Evolutionary conservation across 306 rosid genomes (phyloP), one percentile per base, ranked within the genome.

Genomic region (Gillenia trifoliata): DNA sequence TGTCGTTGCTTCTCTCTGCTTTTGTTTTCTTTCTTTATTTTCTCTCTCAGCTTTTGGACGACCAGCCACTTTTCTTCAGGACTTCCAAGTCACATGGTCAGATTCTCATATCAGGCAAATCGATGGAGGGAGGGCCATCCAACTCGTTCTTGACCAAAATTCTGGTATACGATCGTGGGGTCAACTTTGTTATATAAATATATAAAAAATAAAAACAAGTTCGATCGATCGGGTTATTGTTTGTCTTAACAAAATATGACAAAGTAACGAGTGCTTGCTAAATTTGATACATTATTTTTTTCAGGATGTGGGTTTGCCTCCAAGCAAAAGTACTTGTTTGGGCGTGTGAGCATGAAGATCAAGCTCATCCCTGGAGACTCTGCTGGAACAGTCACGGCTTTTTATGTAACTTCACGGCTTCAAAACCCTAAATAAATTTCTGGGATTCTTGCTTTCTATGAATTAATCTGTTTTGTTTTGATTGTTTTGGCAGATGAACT

Each of bases 331-430:
- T 91, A 88, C 84, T 63, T 94, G 83, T 94, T 90, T 50, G 98
- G 98, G 3, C 96, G 91, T 55, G 94, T 91, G 70, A 94, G 96
- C 88, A 94, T 94, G 95, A 91, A 91, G 89, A 88, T 94, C 91
- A 94, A 94, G 79, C 96, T 94, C 68, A 36, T 91, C 34, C 88
- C 95, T 0, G 97, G 96, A 22, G 98, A 94, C 79, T 94, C 98
- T 26, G 98, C 98, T 1, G 98, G 98, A 36, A 94, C 97, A 0
- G 98, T 94, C 57, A 91, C 98, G 9, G 98, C 98, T 55, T 94
- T 94, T 72, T 94, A 94, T 75, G 98, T 94, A 72, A 41, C 83
- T 81, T 63, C 5, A 40, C n/a, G n/a, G 29, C 2, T 1, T 25
- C 10, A 19, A 52, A 38, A 20, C 28, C 20, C 40, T 16, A 38